These are phyloP conservation scores for Tagetes patula DNA, from an alignment of 129 eudicot genomes.

Conservation along the genomic window DNA sequence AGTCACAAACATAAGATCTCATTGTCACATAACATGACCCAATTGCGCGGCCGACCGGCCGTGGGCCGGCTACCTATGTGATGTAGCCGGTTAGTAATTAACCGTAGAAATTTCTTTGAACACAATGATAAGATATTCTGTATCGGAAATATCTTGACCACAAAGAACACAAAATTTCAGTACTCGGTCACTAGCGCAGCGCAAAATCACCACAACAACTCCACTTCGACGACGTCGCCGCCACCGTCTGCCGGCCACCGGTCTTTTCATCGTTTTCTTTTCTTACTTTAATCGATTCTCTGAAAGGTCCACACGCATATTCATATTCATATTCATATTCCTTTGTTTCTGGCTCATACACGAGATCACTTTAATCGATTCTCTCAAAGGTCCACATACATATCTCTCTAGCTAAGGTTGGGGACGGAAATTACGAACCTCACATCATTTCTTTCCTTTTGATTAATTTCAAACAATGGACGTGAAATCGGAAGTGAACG, in stretches of 20 bases:
- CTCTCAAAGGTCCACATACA: not conserved
- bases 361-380: too few species aligned
- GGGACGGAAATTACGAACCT: constrained; percentile 5
- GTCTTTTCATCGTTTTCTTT: not conserved
- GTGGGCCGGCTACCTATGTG: too few species aligned
- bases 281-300: not conserved
- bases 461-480: constrained; percentile 19
- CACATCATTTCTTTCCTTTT: not conserved
- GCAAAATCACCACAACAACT: constrained; percentile 22
- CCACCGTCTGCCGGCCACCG: constrained; percentile 7
- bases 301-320: not conserved
- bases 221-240: constrained; percentile 33
- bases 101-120: not conserved
- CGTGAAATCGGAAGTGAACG: constrained; percentile 43
- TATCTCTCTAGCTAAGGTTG: not conserved
- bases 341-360: constrained; percentile 11
- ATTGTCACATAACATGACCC: too few species aligned
- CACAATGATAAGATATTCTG: not conserved
- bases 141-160: not conserved
- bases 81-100: too few species aligned
- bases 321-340: not conserved
- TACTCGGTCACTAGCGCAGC: not conserved
- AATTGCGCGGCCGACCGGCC: too few species aligned
- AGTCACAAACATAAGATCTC: too few species aligned
- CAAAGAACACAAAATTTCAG: not conserved